Percentiles rank a stretch among this genome's conserved stretches.
Conservation (phyloP, 805 yeast genomes). For the Pichia nakasei region DNA sequence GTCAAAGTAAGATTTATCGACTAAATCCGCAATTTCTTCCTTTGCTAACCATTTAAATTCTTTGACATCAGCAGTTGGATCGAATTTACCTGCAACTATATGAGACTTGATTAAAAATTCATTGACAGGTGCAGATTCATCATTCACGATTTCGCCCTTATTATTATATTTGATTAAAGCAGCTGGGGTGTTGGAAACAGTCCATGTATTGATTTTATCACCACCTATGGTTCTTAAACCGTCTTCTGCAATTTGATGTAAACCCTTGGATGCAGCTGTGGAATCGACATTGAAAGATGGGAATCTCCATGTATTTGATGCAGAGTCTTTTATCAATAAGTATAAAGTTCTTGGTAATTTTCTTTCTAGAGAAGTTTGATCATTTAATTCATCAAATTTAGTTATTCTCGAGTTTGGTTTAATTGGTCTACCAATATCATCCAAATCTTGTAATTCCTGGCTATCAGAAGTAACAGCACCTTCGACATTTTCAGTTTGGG, state of each 20-base stretch:
- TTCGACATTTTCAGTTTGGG: constrained; percentile 21
- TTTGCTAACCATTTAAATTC: constrained; percentile 79
- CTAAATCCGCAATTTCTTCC: constrained; percentile 57
- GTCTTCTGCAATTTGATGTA: constrained; percentile 66
- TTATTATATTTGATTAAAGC: constrained; percentile 44
- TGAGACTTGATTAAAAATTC: constrained; percentile 77
- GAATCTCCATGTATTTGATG: constrained; percentile 51
- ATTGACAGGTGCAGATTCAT: constrained; percentile 6
- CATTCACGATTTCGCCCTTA: constrained; percentile 18
- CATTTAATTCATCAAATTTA: constrained; percentile 60
- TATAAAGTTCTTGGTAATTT: constrained; percentile 72
- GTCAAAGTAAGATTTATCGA: constrained; percentile 46
- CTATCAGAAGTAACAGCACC: constrained; percentile 7
- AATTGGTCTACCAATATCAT: constrained; percentile 60
- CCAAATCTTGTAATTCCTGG: constrained; percentile 28
- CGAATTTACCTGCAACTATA: constrained; percentile 75
- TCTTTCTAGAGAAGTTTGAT: constrained; percentile 67
- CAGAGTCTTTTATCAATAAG: constrained; percentile 45
- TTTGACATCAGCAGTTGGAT: constrained; percentile 24
- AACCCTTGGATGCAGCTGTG: too few species aligned
- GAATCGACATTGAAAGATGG: constrained; percentile 64
- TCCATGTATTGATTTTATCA: constrained; percentile 69
- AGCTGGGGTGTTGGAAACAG: constrained; percentile 85
- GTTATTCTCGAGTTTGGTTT: constrained; percentile 65
- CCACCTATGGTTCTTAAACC: constrained; percentile 73